phyloP scores from a whole-genome alignment of 805 yeast genomes.

The Komagataella mondaviorum region DNA sequence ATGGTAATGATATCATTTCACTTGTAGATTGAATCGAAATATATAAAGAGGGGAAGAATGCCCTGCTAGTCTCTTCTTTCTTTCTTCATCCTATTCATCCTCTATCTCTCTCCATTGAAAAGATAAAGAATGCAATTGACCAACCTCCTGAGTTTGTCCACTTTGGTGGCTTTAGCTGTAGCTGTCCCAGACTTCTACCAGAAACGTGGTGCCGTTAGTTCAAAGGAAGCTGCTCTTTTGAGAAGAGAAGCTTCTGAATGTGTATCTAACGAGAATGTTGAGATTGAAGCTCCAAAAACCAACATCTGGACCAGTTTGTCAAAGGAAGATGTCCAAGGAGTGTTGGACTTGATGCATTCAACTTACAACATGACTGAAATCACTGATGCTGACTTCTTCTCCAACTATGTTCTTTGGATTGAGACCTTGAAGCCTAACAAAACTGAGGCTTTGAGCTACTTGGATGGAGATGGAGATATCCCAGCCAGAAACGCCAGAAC shows the following conservation, averaged over 20 bases:
- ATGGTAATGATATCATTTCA: neutral
- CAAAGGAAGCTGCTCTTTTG: neutral
- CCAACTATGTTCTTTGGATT: conserved; percentile 4
- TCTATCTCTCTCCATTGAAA: neutral
- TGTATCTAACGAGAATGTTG: neutral
- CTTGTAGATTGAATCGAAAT: neutral
- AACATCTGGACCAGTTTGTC: conserved; percentile 4
- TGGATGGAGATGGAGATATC: conserved; percentile 9
- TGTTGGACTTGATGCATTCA: neutral
- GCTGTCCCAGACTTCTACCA: neutral
- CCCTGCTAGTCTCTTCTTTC: neutral
- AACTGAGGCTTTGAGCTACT: conserved; percentile 11
- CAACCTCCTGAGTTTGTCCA: neutral
- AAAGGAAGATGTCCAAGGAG: neutral
- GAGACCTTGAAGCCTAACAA: conserved; percentile 11
- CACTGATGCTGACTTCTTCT: conserved; percentile 1
- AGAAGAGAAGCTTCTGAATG: neutral
- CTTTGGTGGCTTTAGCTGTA: neutral
- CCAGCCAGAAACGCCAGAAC: conserved; percentile 8
- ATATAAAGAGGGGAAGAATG: neutral
- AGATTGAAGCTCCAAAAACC: neutral
- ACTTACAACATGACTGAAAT: neutral
- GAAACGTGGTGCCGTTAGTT: neutral
- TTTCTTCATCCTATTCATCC: neutral
- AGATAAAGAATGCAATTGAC: neutral